Evolutionary conservation across 345 rosid genomes (phyloP).

Genomic region (Brassica juncea): DNA sequence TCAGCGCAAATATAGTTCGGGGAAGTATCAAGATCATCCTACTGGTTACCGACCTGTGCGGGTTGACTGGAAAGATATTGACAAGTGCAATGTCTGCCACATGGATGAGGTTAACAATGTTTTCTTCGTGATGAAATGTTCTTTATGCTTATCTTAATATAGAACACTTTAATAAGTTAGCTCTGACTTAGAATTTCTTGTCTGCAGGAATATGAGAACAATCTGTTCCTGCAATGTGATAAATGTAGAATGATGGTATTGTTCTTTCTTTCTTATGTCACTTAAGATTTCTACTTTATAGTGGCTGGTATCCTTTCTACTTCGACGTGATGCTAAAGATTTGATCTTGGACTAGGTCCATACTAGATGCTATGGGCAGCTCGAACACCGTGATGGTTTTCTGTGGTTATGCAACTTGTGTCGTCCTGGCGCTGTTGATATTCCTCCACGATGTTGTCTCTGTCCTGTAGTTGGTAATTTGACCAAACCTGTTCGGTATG

Average conservation of each 20-base stretch:
- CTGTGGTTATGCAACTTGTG: slow-evolving; percentile 96
- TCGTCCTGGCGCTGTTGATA: slow-evolving; percentile 78
- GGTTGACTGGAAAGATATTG: slow-evolving; percentile 96
- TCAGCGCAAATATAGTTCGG: slow-evolving; percentile 47
- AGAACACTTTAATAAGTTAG: not conserved
- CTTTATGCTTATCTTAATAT: slow-evolving; percentile 9
- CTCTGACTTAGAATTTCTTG: slow-evolving; percentile 22
- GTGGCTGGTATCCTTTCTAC: slow-evolving; percentile 16
- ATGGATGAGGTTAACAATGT: slow-evolving; percentile 80
- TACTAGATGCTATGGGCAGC: slow-evolving; percentile 95
- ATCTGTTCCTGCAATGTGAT: slow-evolving; percentile 94
- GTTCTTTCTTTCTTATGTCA: slow-evolving; percentile 9
- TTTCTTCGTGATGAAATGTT: not conserved
- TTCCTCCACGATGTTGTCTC: slow-evolving; percentile 86
- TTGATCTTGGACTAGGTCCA: slow-evolving; percentile 66
- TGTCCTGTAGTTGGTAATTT: slow-evolving; percentile 86
- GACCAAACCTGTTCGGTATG: slow-evolving; percentile 8
- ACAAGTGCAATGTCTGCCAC: slow-evolving; percentile 95
- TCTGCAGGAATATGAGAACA: slow-evolving; percentile 85
- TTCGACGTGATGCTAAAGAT: slow-evolving; percentile 22
- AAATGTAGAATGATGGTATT: slow-evolving; percentile 90
- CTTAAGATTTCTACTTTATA: slow-evolving; percentile 7
- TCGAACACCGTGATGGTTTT: slow-evolving; percentile 81
- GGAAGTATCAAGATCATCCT: slow-evolving; percentile 64
- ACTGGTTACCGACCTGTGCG: slow-evolving; percentile 90